Conservation (phyloP, 805 yeast genomes). For the Cyberlindnera maclurae region DNA sequence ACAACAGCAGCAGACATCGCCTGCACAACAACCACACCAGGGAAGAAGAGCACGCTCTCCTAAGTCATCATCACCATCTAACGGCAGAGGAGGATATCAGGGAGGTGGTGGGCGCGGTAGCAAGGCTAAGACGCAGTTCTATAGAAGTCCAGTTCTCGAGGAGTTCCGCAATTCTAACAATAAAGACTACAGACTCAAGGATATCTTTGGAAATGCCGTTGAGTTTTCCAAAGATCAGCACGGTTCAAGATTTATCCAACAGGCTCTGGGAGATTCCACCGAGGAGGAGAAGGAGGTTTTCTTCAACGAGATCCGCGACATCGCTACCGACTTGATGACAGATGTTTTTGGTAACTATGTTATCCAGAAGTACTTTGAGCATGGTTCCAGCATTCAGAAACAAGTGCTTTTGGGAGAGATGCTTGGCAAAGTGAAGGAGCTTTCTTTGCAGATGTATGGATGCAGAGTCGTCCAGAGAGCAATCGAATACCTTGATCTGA, state of each 20-base stretch:
- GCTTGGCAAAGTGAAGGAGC: constrained; percentile 64
- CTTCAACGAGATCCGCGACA: constrained; percentile 75
- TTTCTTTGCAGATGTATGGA: constrained; percentile 94
- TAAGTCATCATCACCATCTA: constrained; percentile 19
- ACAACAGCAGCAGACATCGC: not conserved
- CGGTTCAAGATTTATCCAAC: constrained; percentile 95
- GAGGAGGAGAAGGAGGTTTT: constrained; percentile 72
- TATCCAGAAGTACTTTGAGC: constrained; percentile 88
- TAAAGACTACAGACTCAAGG: constrained; percentile 58
- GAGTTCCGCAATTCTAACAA: constrained; percentile 63
- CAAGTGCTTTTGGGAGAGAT: constrained; percentile 60
- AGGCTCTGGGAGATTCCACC: constrained; percentile 59
- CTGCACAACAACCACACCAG: not conserved
- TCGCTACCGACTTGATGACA: constrained; percentile 74
- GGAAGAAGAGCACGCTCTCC: constrained; percentile 20
- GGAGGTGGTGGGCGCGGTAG: constrained; percentile 3
- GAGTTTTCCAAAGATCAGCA: constrained; percentile 95
- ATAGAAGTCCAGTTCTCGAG: constrained; percentile 75
- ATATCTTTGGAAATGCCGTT: constrained; percentile 77
- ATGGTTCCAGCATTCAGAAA: constrained; percentile 65
- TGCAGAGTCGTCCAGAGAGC: constrained; percentile 97
- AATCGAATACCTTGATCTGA: constrained; percentile 58
- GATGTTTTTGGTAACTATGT: constrained; percentile 98
- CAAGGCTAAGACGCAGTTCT: constrained; percentile 39
- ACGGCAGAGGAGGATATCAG: constrained; percentile 12